Conservation (phyloP, 2,329 filamentous ascomycete genomes). For the Phoma sp. region DNA sequence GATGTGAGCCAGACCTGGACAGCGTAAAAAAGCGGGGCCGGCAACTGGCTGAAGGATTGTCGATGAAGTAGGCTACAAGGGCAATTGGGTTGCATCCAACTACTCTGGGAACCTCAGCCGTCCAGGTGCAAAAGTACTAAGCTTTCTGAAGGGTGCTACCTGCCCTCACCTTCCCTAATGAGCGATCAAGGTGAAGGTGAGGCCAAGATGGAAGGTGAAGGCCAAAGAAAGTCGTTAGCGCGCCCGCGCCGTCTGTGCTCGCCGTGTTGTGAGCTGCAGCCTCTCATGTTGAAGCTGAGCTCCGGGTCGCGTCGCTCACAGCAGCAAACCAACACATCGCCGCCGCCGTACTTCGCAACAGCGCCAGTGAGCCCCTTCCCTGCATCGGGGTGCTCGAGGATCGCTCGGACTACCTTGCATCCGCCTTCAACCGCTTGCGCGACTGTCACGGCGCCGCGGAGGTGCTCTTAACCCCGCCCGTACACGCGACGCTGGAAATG, state of each 20-base stretch:
- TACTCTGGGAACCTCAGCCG: not conserved
- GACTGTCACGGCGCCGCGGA: not conserved
- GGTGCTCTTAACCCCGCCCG: not conserved
- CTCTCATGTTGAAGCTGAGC: slow-evolving; percentile 1
- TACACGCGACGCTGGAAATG: not conserved
- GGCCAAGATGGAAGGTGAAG: not conserved
- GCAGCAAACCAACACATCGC: not conserved
- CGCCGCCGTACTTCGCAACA: not conserved
- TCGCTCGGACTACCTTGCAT: not conserved
- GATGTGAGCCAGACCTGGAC: not conserved
- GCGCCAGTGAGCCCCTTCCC: not conserved
- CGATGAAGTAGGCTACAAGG: slow-evolving; percentile 1
- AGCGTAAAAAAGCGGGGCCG: slow-evolving; percentile 3
- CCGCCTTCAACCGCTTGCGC: not conserved
- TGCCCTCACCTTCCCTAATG: not conserved
- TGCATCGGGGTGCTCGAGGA: not conserved
- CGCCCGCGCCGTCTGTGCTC: slow-evolving; percentile 1
- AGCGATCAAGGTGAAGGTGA: slow-evolving; percentile 1
- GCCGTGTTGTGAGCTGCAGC: not conserved
- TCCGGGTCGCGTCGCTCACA: slow-evolving; percentile 2
- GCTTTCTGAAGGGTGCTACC: not conserved
- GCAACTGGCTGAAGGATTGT: slow-evolving; percentile 1
- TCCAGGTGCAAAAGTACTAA: not conserved
- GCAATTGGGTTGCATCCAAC: not conserved
- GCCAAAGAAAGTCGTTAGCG: slow-evolving; percentile 8